These are phyloP conservation scores for Xerophyta viscosa DNA, from an alignment of 106 monocot species.

Conservation along the genomic window DNA sequence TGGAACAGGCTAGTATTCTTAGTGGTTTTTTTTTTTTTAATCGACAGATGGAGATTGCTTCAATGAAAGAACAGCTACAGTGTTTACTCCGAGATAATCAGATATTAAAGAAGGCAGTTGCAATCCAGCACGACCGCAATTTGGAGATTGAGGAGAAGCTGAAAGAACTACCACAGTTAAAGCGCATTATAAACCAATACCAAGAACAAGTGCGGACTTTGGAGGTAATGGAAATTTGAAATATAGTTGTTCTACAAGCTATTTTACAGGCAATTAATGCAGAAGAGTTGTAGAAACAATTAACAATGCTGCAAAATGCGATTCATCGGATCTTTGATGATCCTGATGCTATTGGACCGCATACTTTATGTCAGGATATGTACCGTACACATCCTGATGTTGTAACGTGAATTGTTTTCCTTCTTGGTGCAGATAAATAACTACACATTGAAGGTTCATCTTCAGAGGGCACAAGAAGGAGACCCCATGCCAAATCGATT, in stretches of 20 bases:
- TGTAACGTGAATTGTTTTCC: neutral
- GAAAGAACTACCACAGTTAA: conserved; percentile 9
- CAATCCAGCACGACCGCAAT: conserved; percentile 13
- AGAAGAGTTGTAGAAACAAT: no score
- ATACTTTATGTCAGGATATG: no score
- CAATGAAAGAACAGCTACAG: conserved; percentile 7
- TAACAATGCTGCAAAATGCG: no score
- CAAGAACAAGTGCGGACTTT: conserved; percentile 10
- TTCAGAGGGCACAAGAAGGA: conserved; percentile 44
- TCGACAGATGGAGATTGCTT: conserved; percentile 24
- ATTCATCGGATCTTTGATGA: no score
- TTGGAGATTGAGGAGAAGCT: conserved; percentile 8
- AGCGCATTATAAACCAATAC: conserved; percentile 9
- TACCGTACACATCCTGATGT: no score
- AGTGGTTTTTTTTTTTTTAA: neutral
- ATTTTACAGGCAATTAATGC: neutral
- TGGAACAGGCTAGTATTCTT: no score
- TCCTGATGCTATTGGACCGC: no score
- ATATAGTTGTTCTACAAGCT: neutral
- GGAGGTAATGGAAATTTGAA: conserved; percentile 7
- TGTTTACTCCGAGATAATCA: conserved; percentile 11
- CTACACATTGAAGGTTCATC: conserved; percentile 44
- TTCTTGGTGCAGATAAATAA: conserved; percentile 40
- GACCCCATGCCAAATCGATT: conserved; percentile 37
- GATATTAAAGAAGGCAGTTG: conserved; percentile 14